phyloP scores from a whole-genome alignment of 1,284 basidiomycete genomes.

The Fomitopsis schrenkii region DNA sequence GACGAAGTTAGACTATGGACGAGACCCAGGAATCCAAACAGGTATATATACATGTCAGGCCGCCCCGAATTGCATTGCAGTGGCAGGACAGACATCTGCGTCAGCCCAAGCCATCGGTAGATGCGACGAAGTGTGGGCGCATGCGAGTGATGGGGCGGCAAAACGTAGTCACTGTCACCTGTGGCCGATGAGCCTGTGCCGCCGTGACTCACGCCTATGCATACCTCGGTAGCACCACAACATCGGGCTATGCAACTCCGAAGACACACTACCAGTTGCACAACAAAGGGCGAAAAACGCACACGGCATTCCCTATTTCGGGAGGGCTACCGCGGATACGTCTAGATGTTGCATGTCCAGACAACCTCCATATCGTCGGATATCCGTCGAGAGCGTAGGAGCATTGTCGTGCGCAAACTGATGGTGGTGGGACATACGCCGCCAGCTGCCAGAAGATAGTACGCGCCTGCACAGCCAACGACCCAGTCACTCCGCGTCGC shows the following conservation, averaged over 20 bases:
- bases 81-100: not conserved
- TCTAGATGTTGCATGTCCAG: not conserved
- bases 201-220: not conserved
- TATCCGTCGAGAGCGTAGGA: not conserved
- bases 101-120: not conserved
- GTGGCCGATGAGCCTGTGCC: not conserved
- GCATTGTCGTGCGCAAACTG: not conserved
- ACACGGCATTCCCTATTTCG: not conserved
- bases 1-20: not conserved
- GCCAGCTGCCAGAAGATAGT: not conserved
- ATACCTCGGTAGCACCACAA: not conserved
- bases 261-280: not conserved
- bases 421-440: not conserved
- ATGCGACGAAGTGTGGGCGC: not conserved
- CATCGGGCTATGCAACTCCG: not conserved
- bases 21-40: not conserved
- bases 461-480: not conserved
- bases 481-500: not conserved
- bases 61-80: not conserved
- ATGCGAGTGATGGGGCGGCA: not conserved
- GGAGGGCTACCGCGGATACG: not conserved
- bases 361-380: not conserved
- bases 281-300: not conserved
- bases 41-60: not conserved
- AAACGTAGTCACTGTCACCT: not conserved